These are phyloP conservation scores for Aspergillus aculeatus DNA, from an alignment of 2,329 filamentous ascomycete species.

Conservation along the genomic window DNA sequence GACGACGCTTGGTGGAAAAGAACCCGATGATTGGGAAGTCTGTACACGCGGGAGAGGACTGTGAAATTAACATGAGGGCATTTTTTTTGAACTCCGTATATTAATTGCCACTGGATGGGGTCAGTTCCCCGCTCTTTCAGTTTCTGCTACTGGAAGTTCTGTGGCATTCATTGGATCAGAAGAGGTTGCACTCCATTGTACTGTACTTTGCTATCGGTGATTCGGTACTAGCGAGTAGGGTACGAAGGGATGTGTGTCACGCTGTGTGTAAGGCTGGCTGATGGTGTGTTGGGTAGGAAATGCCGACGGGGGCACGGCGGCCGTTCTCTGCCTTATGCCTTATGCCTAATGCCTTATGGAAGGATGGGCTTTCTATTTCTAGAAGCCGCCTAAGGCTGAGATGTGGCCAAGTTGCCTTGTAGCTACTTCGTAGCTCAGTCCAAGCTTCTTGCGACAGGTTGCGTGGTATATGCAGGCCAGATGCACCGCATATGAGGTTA, in stretches of 20 bases:
- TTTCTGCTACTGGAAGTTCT: neutral
- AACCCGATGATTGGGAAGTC: too few species aligned
- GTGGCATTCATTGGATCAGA: neutral
- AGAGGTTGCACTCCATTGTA: neutral
- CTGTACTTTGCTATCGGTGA: neutral
- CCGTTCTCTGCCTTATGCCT: neutral
- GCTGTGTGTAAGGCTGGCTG: neutral
- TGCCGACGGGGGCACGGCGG: neutral
- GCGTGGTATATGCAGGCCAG: neutral
- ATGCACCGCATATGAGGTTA: neutral
- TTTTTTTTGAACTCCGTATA: neutral
- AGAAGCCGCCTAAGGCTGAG: slow-evolving; percentile 2
- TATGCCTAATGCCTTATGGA: neutral
- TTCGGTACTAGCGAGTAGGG: neutral
- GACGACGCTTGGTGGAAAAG: neutral
- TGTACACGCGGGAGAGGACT: too few species aligned
- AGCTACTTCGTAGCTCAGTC: neutral
- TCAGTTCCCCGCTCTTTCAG: neutral
- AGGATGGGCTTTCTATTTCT: neutral
- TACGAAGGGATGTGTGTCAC: neutral
- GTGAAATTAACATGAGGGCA: too few species aligned
- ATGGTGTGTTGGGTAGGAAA: neutral
- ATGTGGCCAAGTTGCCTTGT: neutral
- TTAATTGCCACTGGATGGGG: neutral
- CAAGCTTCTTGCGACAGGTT: neutral